A percentile compares a stretch with the other conserved stretches of the same genome.
phyloP scores from a whole-genome alignment of 176 grass and related monocot genomes.

The Eragrostis curvula region DNA sequence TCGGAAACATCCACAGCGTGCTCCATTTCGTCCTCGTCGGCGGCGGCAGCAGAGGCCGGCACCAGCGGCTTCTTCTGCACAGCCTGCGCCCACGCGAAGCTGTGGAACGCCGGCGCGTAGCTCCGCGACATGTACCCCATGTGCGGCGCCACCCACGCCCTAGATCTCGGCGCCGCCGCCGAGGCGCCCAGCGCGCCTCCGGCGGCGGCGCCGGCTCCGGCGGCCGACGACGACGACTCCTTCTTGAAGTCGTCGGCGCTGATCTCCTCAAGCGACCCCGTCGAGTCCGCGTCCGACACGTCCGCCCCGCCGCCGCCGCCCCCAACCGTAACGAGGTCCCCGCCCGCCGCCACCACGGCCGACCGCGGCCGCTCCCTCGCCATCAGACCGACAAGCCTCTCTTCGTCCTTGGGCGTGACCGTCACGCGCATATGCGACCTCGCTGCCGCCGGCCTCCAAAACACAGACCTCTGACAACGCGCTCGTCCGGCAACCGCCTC shows the following conservation, averaged over 20 bases:
- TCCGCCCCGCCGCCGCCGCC: conserved; percentile 50
- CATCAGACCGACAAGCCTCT: conserved; percentile 53
- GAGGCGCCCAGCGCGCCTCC: background rate
- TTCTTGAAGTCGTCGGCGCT: conserved; percentile 71
- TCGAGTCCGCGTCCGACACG: conserved; percentile 71
- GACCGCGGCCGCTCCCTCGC: conserved; percentile 61
- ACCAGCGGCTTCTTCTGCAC: conserved; percentile 92
- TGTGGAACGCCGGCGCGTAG: conserved; percentile 75
- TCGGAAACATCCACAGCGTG: conserved; percentile 54
- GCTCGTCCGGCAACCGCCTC: background rate
- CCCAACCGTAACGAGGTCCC: conserved; percentile 29
- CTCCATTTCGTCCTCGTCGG: conserved; percentile 57
- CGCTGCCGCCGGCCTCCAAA: background rate
- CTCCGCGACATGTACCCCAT: conserved; percentile 82
- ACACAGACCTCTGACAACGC: no score
- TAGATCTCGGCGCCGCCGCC: conserved; percentile 48
- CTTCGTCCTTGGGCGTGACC: conserved; percentile 54
- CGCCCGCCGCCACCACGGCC: conserved; percentile 52
- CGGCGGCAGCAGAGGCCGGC: conserved; percentile 23
- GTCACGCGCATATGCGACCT: conserved; percentile 47
- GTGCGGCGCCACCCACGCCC: conserved; percentile 57
- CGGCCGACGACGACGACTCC: conserved; percentile 16
- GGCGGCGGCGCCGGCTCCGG: background rate
- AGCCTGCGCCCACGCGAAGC: conserved; percentile 91
- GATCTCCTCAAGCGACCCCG: conserved; percentile 71